Base-by-base conservation (phyloP, 495 filamentous ascomycete genomes). In the Pyrenula aspistea region DNA sequence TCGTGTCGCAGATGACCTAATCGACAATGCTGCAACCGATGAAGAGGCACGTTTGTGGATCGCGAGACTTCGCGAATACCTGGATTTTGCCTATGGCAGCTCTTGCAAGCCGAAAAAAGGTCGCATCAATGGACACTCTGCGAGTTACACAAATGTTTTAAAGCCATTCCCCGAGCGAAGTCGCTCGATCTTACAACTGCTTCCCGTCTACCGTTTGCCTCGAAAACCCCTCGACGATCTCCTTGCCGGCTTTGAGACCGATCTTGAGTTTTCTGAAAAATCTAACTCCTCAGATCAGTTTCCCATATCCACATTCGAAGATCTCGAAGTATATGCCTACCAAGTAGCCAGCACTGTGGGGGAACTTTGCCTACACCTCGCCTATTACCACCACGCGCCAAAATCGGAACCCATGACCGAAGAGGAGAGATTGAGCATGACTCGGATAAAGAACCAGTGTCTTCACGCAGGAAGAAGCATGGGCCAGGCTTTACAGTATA, bases 331-430 rank as follows among this genome's bases (percentile, higher is more conserved):
- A 0, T 88, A 88, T 60, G 78, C 76, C 20, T 66, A 71, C 15
- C 71, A 76, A 10, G 85, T 88, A 1, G 85, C 85, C 10, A 81
- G 83, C 24, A 86, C 84, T 2, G 83, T 87, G 25, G 85, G 83
- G 1, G 75, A 83, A 59, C 71, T 83, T 42, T 84, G 83, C 56
- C 62, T 86, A 2, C 71, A 83, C 59, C 69, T 88, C 1, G 81
- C 84, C 19, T 79, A 82, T 60, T 65, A 74, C 55, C 77, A 87
- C 57, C 58, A 60, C 10, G 63, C 56, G 24, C 57, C 59, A 4
- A 56, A 70, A 24, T 47, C 64, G 11, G 53, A 53, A 1, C 59
- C 58, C 2, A 60, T 63, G 25, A 56, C 65, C 55, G 56, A 60
- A 10, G 42, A 57, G 2, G 67, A 76, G 3, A 10, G 10, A 24